Conservation (phyloP, 495 filamentous ascomycete genomes). For the Penicillium argentinense region DNA sequence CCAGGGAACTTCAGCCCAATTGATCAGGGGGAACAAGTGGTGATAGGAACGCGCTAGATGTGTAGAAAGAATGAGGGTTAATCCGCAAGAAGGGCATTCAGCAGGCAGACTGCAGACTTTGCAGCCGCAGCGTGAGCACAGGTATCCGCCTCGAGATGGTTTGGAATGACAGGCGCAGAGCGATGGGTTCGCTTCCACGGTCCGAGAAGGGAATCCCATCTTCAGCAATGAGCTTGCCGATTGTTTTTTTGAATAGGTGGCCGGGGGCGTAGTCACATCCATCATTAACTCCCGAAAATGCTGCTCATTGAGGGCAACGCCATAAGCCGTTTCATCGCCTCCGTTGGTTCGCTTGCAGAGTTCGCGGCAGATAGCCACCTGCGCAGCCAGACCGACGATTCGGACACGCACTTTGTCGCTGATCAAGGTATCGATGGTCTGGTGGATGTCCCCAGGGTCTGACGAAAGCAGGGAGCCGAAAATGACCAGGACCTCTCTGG, state of each 20-base stretch:
- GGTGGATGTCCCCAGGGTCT: slow-evolving; percentile 93
- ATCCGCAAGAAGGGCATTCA: slow-evolving; percentile 84
- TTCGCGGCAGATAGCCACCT: slow-evolving; percentile 88
- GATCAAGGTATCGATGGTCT: slow-evolving; percentile 76
- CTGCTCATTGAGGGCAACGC: slow-evolving; percentile 81
- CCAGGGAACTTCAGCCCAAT: slow-evolving; percentile 92
- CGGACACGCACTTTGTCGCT: slow-evolving; percentile 79
- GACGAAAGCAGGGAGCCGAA: slow-evolving; percentile 87
- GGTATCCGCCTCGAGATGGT: slow-evolving; percentile 82
- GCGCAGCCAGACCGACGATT: slow-evolving; percentile 85
- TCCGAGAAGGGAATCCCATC: slow-evolving; percentile 98
- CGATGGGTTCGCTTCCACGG: slow-evolving; percentile 69
- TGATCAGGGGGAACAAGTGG: slow-evolving; percentile 87
- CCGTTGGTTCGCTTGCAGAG: slow-evolving; percentile 83
- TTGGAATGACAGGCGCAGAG: slow-evolving; percentile 91
- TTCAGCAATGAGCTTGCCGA: slow-evolving; percentile 77
- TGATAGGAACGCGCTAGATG: slow-evolving; percentile 94
- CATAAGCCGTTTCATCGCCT: slow-evolving; percentile 73
- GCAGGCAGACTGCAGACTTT: slow-evolving; percentile 93
- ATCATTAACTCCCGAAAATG: slow-evolving; percentile 89
- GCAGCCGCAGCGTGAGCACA: slow-evolving; percentile 81
- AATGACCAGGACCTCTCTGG: slow-evolving; percentile 85
- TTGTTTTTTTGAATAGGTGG: slow-evolving; percentile 66
- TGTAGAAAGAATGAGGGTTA: slow-evolving; percentile 95
- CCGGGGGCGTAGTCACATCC: slow-evolving; percentile 83